These are phyloP conservation scores for Colletotrichum magnum DNA, from an alignment of 2,329 filamentous ascomycete species.

Conservation along the genomic window DNA sequence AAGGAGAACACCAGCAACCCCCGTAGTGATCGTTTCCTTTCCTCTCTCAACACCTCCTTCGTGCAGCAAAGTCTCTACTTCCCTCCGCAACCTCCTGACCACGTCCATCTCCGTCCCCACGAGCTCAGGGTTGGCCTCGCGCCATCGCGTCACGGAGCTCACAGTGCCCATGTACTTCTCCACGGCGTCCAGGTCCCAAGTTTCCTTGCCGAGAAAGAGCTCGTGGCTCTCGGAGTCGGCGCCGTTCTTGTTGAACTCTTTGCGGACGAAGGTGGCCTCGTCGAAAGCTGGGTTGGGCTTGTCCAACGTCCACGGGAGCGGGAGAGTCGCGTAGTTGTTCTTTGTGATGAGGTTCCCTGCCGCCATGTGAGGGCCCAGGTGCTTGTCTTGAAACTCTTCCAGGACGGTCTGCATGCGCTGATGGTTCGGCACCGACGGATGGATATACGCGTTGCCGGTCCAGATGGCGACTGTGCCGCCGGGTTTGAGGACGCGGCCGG, in stretches of 20 bases:
- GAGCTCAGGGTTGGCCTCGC: slow-evolving; percentile 57
- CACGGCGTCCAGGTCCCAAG: slow-evolving; percentile 50
- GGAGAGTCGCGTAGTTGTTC: slow-evolving; percentile 57
- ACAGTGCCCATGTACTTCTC: slow-evolving; percentile 54
- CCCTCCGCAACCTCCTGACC: slow-evolving; percentile 47
- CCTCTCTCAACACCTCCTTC: slow-evolving; percentile 53
- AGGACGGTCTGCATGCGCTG: slow-evolving; percentile 58
- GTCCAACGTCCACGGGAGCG: slow-evolving; percentile 64
- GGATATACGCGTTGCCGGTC: slow-evolving; percentile 51
- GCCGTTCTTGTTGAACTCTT: slow-evolving; percentile 57
- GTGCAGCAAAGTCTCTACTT: slow-evolving; percentile 47
- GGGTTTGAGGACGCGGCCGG: slow-evolving; percentile 62
- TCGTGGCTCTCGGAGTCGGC: slow-evolving; percentile 41
- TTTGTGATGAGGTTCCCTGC: slow-evolving; percentile 58
- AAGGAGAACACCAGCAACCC: slow-evolving; percentile 45
- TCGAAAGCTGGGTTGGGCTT: slow-evolving; percentile 55
- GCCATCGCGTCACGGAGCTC: slow-evolving; percentile 60
- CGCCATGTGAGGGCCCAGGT: slow-evolving; percentile 55
- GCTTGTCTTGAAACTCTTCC: slow-evolving; percentile 51
- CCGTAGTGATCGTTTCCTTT: slow-evolving; percentile 48
- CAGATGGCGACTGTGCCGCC: slow-evolving; percentile 70
- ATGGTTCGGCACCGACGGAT: slow-evolving; percentile 54
- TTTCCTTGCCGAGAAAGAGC: slow-evolving; percentile 45
- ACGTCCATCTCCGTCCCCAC: slow-evolving; percentile 57
- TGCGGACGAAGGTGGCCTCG: slow-evolving; percentile 53